Evolutionary conservation across 768 basidiomycete species (phyloP).

Genomic region (Mycena alexandri): DNA sequence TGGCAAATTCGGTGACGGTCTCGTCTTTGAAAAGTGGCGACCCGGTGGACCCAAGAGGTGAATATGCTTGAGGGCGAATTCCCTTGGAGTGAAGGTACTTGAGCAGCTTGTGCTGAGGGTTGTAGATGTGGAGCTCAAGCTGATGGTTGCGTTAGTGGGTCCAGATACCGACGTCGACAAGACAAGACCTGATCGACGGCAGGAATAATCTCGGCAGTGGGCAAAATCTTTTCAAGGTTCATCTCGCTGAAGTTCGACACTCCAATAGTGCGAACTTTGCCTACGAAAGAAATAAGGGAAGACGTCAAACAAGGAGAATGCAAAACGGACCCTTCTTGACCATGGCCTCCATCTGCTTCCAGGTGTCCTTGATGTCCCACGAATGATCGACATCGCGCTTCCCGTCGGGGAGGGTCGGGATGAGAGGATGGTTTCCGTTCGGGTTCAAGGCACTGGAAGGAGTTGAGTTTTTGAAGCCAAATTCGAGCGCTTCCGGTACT

Average conservation of each 20-base stretch:
- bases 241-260: conserved; percentile 81
- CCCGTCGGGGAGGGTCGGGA: conserved; percentile 73
- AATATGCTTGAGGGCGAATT: conserved; percentile 84
- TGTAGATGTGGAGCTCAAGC: conserved; percentile 82
- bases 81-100: conserved; percentile 72
- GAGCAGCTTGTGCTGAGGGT: conserved; percentile 78
- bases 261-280: conserved; percentile 77
- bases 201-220: conserved; percentile 74
- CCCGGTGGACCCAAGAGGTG: conserved; percentile 79
- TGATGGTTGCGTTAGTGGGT: conserved; percentile 41
- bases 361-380: conserved; percentile 80
- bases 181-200: conserved; percentile 75
- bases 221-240: conserved; percentile 78
- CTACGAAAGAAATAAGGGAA: conserved; percentile 47
- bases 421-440: conserved; percentile 70
- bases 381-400: conserved; percentile 75
- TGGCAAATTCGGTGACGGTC: conserved; percentile 68
- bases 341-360: conserved; percentile 86
- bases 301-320: conserved; percentile 21
- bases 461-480: too few relatives aligned
- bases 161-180: not conserved
- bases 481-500: too few relatives aligned
- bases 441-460: conserved; percentile 63
- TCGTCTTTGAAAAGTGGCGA: conserved; percentile 77
- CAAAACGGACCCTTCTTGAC: conserved; percentile 67